Evolutionary conservation across 2,329 filamentous ascomycete species (phyloP), one percentile per base, ranked within the genome.

Genomic region (Claviceps cyperi): DNA sequence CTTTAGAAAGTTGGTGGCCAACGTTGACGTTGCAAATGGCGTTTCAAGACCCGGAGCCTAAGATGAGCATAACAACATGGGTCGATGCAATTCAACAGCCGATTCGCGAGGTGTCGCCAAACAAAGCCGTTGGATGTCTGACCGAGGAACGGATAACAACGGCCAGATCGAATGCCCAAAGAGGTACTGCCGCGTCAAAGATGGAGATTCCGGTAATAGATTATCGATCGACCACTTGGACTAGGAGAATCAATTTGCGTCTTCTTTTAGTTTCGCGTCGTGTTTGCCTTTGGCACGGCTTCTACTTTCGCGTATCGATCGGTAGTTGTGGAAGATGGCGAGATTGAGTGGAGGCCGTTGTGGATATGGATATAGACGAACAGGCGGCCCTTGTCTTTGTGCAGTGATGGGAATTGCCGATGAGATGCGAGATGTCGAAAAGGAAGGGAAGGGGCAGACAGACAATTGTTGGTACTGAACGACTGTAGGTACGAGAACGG

Each of bases 11-110:
- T 43, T 32, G 28, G 41, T 48, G 48, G 37, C 48, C 19, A 17
- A 37, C 43, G 28, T 46, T 52, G 48, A 37, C 43, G 28, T 46
- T 52, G 46, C 48, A 43, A 28, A 19, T 15, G 35, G 36, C 15
- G 51, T 52, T 52, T 50, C 48, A 50, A 52, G 48, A 41, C 35
- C 35, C 41, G 51, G 19, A 47, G 46, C 35, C 38, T 35, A 24
- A 35, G 21, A 52, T 45, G 11, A 47, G 17, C 28, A 28, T 40
- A 37, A 40, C 36, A 22, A 45, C 48, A 46, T 35, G 35, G 43
- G 5, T 32, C 15, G 41, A 14, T 17, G 43, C 17, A 44, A 28
- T 44, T 9, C 32, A 24, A 46, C 36, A 48, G 44, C 44, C 43
- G 49, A 41, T 36, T 36, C 32, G 44, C 24, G 28, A 32, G 38